Conservation (phyloP, 2,329 filamentous ascomycete species). For the Colletotrichum limetticola region DNA sequence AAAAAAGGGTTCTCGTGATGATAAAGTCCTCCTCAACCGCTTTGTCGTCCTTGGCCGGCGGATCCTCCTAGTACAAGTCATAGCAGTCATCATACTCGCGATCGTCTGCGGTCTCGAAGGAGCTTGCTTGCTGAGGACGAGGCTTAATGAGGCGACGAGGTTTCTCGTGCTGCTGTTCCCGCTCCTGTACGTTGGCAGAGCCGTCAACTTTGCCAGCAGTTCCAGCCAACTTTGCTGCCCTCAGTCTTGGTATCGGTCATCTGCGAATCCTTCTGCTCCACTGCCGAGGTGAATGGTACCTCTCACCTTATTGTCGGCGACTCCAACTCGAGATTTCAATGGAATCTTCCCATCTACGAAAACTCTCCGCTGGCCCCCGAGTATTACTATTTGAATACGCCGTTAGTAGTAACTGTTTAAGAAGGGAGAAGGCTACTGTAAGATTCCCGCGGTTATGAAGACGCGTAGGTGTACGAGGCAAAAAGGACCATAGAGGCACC, state of each 20-base stretch:
- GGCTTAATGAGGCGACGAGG: not conserved
- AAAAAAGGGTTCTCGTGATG: not conserved
- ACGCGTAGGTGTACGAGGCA: no score
- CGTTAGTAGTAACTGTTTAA: no score
- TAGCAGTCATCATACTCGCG: slow-evolving; percentile 28
- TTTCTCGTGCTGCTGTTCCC: not conserved
- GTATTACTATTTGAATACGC: no score
- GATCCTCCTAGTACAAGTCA: slow-evolving; percentile 13
- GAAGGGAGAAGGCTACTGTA: no score
- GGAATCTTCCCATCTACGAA: no score
- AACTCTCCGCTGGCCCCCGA: no score
- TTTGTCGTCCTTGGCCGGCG: not conserved
- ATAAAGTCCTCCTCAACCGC: slow-evolving; percentile 13
- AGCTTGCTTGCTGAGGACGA: not conserved
- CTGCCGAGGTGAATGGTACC: no score
- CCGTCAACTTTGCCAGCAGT: not conserved
- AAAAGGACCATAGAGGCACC: no score
- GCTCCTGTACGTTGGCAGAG: not conserved
- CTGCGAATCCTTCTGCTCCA: not conserved
- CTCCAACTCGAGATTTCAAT: no score
- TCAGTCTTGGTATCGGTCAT: not conserved
- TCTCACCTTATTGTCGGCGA: no score
- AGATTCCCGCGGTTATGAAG: no score
- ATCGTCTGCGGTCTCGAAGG: slow-evolving; percentile 23
- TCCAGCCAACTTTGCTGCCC: not conserved